Base-by-base conservation (phyloP, 2,329 filamentous ascomycete genomes). In the Myriosclerotinia curreyana region DNA sequence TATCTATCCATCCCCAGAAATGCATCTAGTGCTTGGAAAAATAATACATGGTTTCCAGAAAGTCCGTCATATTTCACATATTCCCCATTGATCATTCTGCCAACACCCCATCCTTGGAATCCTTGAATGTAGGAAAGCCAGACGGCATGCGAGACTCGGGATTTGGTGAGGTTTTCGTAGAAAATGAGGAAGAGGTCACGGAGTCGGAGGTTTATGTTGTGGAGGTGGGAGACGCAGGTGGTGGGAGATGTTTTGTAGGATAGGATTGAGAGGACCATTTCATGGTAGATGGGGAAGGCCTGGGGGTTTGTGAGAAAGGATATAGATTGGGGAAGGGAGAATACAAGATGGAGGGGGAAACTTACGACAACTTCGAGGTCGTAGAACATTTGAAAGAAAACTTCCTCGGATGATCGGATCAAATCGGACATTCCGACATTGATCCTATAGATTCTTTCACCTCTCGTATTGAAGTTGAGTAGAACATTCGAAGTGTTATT, bases 311-410 rank as follows among this genome's bases (percentile, higher is more conserved):
- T 48, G 5, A 55, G 25, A 15, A 31, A 1, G 17, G 8, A 28
- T 2, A 12, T 5, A 14, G 8, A 36, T 46, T 11, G 3, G 12
- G 2, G 12, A 6, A 22, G 8, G 22, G n/a, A 4, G 0, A 9
- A 15, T 20, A 22, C 31, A 15, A 3, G 20, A n/a, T 11, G 36
- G 11, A 1, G 2, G n/a, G 5, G 11, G n/a, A 8, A 3, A 36
- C 61, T 40, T 58, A 51, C 61, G 14, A 50, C 52, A n/a, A 63
- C 52, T 63, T 63, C 61, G 22, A 58, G 42, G 17, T 63, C 61
- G 46, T 63, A 58, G 12, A 58, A 63, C 61, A 63, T 63, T 28
- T 50, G 61, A 20, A 58, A 63, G 20, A 63, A 63, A 5, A 63
- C 52, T 40, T 63, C 61, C 12, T 63, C 52, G 1, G 61, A 63